A percentile compares a stretch with the other conserved stretches of the same genome.
phyloP scores from a whole-genome alignment of 257 asterid genomes.

The Gynochthodes officinalis region DNA sequence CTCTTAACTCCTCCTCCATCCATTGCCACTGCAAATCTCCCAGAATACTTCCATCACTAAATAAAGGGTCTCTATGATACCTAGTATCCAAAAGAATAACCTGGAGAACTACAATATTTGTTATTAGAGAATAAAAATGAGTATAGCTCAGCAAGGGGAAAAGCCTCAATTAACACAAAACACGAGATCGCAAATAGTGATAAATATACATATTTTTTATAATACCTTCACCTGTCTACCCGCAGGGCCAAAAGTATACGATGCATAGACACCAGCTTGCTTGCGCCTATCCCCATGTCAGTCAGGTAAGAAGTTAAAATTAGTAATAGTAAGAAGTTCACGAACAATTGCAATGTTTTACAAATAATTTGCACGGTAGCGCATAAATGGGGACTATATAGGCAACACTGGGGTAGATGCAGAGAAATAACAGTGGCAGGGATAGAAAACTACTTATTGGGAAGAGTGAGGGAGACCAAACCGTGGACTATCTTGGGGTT shows the following conservation, averaged over 20 bases:
- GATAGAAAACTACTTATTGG: too few relatives aligned
- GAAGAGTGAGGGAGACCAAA: not conserved
- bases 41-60: conserved; percentile 31
- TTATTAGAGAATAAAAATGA: not conserved
- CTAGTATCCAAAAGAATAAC: conserved; percentile 38
- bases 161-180: not conserved
- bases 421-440: too few relatives aligned
- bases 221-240: conserved; percentile 35
- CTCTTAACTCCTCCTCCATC: conserved; percentile 31
- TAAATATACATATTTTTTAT: not conserved
- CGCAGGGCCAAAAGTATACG: conserved; percentile 32
- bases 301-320: not conserved
- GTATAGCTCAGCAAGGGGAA: too few relatives aligned
- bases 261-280: conserved; percentile 36
- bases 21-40: conserved; percentile 33
- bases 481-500: conserved; percentile 31
- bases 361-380: not conserved
- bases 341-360: too few relatives aligned
- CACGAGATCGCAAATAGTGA: not conserved
- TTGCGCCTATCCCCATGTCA: conserved; percentile 22
- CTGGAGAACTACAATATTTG: conserved; percentile 13
- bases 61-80: conserved; percentile 30
- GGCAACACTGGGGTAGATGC: too few relatives aligned
- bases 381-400: not conserved
- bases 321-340: too few relatives aligned